Conservation (phyloP, 148 eudicot genomes). For the Cornus kousa region DNA sequence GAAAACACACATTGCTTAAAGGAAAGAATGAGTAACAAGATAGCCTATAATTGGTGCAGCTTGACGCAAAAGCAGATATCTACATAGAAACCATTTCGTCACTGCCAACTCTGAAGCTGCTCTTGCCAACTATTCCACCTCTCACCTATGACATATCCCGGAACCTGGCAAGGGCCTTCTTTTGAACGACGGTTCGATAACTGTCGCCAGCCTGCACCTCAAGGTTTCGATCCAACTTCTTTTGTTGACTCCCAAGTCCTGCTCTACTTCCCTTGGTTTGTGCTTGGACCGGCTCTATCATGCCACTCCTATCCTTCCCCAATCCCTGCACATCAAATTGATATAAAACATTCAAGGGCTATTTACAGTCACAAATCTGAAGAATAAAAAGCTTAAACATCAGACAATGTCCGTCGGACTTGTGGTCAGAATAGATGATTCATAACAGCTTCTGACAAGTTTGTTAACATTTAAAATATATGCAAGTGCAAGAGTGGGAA, state of each 20-base stretch:
- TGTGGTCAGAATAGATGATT: not conserved
- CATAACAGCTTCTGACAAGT: not conserved
- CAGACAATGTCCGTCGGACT: too few species aligned
- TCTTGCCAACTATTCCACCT: not conserved
- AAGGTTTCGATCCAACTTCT: conserved; percentile 70
- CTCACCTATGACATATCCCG: conserved; percentile 63
- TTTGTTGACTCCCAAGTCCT: conserved; percentile 88
- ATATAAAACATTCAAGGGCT: not conserved
- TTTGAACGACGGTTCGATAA: conserved; percentile 84
- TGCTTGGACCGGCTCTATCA: conserved; percentile 96
- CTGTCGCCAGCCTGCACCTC: conserved; percentile 97
- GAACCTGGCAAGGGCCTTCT: conserved; percentile 92
- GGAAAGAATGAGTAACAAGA: too few species aligned
- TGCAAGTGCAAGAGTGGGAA: conserved; percentile 23
- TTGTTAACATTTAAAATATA: not conserved
- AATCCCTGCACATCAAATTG: conserved; percentile 59
- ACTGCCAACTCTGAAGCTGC: too few species aligned
- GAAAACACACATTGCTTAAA: too few species aligned
- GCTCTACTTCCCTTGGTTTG: conserved; percentile 72
- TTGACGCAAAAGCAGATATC: too few species aligned
- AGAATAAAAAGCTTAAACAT: too few species aligned
- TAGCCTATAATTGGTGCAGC: too few species aligned
- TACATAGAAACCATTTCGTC: too few species aligned
- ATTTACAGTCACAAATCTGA: too few species aligned
- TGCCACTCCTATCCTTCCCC: conserved; percentile 94